These are phyloP conservation scores for Pythium chondricola DNA, from an alignment of 352 stramenopile genomes.

Conservation along the genomic window DNA sequence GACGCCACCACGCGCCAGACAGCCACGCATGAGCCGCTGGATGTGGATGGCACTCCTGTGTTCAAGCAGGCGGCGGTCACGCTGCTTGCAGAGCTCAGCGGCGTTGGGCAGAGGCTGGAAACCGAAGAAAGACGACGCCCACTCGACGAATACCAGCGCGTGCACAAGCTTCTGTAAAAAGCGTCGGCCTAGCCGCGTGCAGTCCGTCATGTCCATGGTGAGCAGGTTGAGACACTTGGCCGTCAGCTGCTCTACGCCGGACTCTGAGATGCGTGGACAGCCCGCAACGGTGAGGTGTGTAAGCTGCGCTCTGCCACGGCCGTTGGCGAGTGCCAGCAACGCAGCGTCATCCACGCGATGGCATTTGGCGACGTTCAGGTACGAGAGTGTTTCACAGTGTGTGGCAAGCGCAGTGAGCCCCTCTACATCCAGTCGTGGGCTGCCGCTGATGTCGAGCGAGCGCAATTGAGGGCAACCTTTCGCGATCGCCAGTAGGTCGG, in stretches of 20 bases:
- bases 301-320: constrained; percentile 17
- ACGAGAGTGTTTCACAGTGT: constrained; percentile 42
- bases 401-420: constrained; percentile 61
- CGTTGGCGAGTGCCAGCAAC: constrained; percentile 30
- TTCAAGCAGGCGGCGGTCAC: constrained; percentile 42
- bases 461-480: constrained; percentile 43
- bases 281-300: constrained; percentile 51
- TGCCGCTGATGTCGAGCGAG: constrained; percentile 83
- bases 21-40: constrained; percentile 78
- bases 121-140: constrained; percentile 75
- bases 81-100: constrained; percentile 53
- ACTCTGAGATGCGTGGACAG: constrained; percentile 68
- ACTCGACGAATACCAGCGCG: constrained; percentile 80
- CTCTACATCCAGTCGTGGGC: constrained; percentile 47
- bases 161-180: constrained; percentile 71
- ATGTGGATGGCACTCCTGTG: constrained; percentile 55
- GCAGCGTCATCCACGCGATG: constrained; percentile 67
- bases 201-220: constrained; percentile 82
- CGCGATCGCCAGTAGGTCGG: constrained; percentile 52
- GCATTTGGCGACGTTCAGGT: constrained; percentile 78
- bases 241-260: constrained; percentile 56
- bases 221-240: constrained; percentile 63
- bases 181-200: constrained; percentile 51
- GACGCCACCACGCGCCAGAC: constrained; percentile 64
- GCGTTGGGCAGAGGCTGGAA: constrained; percentile 82